A percentile compares a stretch with the other conserved stretches of the same genome.
Conservation (phyloP, 2,329 filamentous ascomycete genomes). For the Colletotrichum cordylinicola region DNA sequence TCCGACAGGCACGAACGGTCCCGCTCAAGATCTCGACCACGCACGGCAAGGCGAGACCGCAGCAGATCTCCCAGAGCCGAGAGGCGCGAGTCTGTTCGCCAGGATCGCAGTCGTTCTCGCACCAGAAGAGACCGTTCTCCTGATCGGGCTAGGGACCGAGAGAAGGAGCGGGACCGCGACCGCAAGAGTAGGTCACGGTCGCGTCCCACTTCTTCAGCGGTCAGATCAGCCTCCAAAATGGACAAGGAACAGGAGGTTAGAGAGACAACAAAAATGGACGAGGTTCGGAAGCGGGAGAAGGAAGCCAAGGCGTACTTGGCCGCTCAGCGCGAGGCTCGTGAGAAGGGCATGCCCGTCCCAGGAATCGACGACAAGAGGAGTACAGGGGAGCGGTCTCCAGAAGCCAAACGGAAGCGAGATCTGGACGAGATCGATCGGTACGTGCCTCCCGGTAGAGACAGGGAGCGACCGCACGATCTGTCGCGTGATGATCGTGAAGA, state of each 20-base stretch:
- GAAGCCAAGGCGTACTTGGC: constrained; percentile 70
- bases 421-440: constrained; percentile 52
- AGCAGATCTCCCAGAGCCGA: constrained; percentile 30
- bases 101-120: constrained; percentile 19
- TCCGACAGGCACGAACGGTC: constrained; percentile 8
- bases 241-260: constrained; percentile 51
- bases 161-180: constrained; percentile 31
- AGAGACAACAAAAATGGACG: constrained; percentile 65
- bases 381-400: constrained; percentile 43
- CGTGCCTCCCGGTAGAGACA: constrained; percentile 48
- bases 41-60: constrained; percentile 28
- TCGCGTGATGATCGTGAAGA: constrained; percentile 33
- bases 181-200: constrained; percentile 52
- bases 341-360: constrained; percentile 63
- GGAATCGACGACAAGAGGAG: constrained; percentile 61
- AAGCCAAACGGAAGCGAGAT: constrained; percentile 43
- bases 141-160: constrained; percentile 21
- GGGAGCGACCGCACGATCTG: constrained; percentile 25
- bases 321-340: constrained; percentile 64
- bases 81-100: constrained; percentile 23
- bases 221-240: constrained; percentile 1
- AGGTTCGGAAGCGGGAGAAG: constrained; percentile 66
- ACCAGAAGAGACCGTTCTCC: constrained; percentile 26
- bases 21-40: constrained; percentile 13
- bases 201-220: constrained; percentile 32